A percentile compares a stretch with the other conserved stretches of the same genome.
Evolutionary conservation across 768 basidiomycete genomes (phyloP).

Genomic region (Tulasnella sp.): DNA sequence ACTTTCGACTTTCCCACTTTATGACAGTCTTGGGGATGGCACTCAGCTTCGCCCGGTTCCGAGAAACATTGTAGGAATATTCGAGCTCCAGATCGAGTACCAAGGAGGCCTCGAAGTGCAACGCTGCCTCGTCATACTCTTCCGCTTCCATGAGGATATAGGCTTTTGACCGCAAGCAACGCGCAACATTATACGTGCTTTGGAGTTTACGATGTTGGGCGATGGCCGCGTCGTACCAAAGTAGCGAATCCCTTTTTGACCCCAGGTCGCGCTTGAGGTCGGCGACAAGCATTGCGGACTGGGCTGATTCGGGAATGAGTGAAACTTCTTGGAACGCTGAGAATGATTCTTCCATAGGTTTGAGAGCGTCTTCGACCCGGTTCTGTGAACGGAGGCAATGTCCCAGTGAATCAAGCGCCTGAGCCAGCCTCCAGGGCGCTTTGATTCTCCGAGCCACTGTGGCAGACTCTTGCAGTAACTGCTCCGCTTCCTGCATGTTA

Average conservation of each 20-base stretch:
- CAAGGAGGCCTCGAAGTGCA: neutral
- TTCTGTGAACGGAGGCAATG: neutral
- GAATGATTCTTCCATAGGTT: no score
- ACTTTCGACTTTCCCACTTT: neutral
- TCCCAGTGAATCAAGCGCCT: neutral
- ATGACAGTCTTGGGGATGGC: neutral
- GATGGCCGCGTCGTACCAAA: neutral
- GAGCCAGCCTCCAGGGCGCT: neutral
- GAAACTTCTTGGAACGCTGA: no score
- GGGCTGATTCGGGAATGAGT: no score
- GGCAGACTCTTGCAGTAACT: neutral
- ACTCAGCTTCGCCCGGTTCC: neutral
- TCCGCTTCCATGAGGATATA: neutral
- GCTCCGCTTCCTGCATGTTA: neutral
- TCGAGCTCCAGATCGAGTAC: neutral
- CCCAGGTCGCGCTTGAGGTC: no score
- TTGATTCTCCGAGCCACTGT: neutral
- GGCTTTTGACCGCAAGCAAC: neutral
- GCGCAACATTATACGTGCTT: neutral
- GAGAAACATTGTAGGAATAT: neutral
- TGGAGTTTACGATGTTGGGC: neutral
- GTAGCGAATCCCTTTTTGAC: neutral
- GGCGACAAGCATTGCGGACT: no score
- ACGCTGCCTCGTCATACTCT: neutral
- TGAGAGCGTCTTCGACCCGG: neutral